Base-by-base conservation (phyloP, 495 filamentous ascomycete genomes). In the Aspergillus diversus region DNA sequence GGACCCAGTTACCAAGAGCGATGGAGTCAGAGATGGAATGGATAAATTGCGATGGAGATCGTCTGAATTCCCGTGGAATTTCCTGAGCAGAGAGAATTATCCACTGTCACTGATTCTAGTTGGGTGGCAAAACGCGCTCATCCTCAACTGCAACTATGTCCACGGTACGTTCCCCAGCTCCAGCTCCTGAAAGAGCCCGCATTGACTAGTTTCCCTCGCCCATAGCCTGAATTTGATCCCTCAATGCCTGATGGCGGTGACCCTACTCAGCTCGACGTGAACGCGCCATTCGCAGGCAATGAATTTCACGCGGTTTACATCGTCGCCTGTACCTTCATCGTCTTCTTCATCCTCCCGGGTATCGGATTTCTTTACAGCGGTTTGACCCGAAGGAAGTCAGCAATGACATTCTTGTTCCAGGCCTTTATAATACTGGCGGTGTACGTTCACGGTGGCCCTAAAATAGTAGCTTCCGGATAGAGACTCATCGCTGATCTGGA, bases 261-360 rank as follows among this genome's bases (percentile, higher is more conserved):
- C 61, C 73, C 80, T 13, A 62, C 73, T 5, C 65, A 75, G 34
- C 66, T 82, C 27, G 77, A 84, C 60, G 81, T 84, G 33, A 85
- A 85, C 60, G 73, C 74, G 12, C 81, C 82, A 65, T 83, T 79
- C 63, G 63, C 60, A 9, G 83, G 83, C 33, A 68, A 78, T 51
- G 79, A 81, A 61, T 81, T 75, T 69, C 79, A 87, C 60, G 81
- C 83, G 64, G 72, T 72, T 61, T 86, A 83, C 63, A 78, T 87
- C 47, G 64, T 81, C 33, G 70, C 81, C 54, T 83, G 82, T 57
- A 75, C 71, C 8, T 82, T 81, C 55, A 74, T 87, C 56, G 84
- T 87, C 54, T 87, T 82, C 81, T 66, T 87, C 50, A 86, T 86
- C 49, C 83, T 87, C 13, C 85, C 85, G 5, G 84, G 84, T 4